Base-by-base conservation (phyloP, 768 basidiomycete species). In the Psilocybe cubensis region DNA sequence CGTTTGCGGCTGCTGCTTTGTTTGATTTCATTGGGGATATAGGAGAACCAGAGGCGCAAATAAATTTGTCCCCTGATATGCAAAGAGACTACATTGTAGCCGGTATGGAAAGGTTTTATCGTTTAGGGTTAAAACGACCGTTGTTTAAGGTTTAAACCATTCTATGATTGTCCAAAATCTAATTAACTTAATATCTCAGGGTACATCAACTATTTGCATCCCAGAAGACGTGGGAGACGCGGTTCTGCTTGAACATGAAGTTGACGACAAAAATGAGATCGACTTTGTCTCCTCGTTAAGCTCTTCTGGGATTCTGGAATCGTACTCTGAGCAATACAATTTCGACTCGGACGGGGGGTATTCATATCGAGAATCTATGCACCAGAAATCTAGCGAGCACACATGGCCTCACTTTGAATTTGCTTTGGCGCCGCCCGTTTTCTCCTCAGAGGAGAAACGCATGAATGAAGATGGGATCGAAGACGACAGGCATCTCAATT, bases 41-140 rank as follows among this genome's bases (percentile, higher is more conserved):
- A 11, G 52, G 27, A 21, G n/a, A 49, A 4, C 25, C 40, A 14
- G 33, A 14, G 24, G 14, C 33, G 24, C 20, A 7, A 3, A 35
- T 6, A 28, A n/a, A 20, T 18, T 24, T 28, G 7, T 27, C 14
- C 6, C 14, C 21, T 4, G 11, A 43, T 25, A 38, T 48, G 42
- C 71, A 74, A 20, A 70, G 75, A 61, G 73, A 74, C 48, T 68
- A 70, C 20, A 60, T 85, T 35, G 70, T 68, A 57, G 66, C 76
- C 41, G 68, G 74, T 24, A 66, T 86, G 71, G 79, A 81, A 54
- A 70, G 70, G 45, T 63, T 83, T 23, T 84, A 79, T 59, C 73
- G 76, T 49, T 61, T 63, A 44, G 75, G 77, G 12, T 66, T 81
- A 60, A 74, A 72, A 38, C 76, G 74, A 6, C 72, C 76, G 18